Conservation (phyloP, 1,139 yeast genomes). For the Blastobotrys proliferans region DNA sequence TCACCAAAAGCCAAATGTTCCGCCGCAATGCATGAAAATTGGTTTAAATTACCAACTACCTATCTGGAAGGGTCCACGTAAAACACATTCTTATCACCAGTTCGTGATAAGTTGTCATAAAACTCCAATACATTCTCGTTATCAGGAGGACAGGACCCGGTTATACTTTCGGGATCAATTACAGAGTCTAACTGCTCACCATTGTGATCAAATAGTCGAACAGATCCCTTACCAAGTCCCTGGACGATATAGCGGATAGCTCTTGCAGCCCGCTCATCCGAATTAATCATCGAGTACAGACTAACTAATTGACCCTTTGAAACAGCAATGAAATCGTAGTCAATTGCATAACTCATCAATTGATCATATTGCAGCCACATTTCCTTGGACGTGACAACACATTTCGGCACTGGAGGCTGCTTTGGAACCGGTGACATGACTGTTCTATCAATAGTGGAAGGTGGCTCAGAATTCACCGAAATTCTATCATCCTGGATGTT, state of each 20-base stretch:
- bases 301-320: slow-evolving; percentile 1
- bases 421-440: neutral
- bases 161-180: neutral
- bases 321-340: neutral
- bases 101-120: neutral
- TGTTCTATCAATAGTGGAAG: neutral
- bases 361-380: neutral
- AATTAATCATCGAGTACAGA: neutral
- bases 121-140: neutral
- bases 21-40: neutral
- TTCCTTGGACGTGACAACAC: neutral
- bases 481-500: neutral
- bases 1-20: too few relatives aligned
- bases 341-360: neutral
- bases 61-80: too few relatives aligned
- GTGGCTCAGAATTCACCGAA: neutral
- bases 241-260: slow-evolving; percentile 1
- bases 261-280: neutral
- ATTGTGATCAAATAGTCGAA: neutral
- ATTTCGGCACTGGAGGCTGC: neutral
- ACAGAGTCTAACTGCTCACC: neutral
- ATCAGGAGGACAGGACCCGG: too few relatives aligned
- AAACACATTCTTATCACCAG: too few relatives aligned
- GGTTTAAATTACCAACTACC: neutral
- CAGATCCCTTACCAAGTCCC: neutral